Conservation (phyloP, 371 early-diverging fungal species). For the Mortierella sp. region DNA sequence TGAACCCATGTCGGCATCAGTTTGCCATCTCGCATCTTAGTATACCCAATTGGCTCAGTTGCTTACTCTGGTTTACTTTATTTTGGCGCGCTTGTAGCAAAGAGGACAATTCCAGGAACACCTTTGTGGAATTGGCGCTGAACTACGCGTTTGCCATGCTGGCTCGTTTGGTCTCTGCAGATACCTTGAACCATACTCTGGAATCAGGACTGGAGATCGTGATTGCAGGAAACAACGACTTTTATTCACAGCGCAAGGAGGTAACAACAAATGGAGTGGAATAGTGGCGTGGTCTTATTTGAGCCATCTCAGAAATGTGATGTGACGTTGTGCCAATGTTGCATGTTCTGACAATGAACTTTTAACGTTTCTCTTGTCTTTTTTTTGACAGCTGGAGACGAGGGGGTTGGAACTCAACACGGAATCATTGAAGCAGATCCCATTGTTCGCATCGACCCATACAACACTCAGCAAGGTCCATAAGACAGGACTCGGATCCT, state of each 20-base stretch:
- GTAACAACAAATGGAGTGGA: slow-evolving; percentile 39
- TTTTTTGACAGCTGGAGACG: slow-evolving; percentile 64
- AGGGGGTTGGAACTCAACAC: slow-evolving; percentile 67
- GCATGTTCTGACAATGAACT: neutral
- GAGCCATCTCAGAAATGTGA: neutral
- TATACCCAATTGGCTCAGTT: neutral
- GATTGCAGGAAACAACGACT: slow-evolving; percentile 94
- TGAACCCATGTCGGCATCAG: neutral
- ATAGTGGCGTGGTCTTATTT: neutral
- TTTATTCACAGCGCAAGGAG: slow-evolving; percentile 90
- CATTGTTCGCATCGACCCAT: slow-evolving; percentile 78
- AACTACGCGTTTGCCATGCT: slow-evolving; percentile 63
- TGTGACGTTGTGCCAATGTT: too few relatives aligned
- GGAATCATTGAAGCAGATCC: slow-evolving; percentile 70
- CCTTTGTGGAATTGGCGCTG: slow-evolving; percentile 66
- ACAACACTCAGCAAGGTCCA: slow-evolving; percentile 82
- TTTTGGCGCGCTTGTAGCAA: slow-evolving; percentile 36
- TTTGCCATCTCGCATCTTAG: neutral
- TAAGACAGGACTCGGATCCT: slow-evolving; percentile 97
- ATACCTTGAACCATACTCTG: slow-evolving; percentile 33
- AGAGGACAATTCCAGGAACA: slow-evolving; percentile 56
- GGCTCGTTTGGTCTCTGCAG: slow-evolving; percentile 43
- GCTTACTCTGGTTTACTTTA: neutral
- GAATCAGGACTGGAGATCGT: slow-evolving; percentile 70
- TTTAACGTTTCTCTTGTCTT: neutral